phyloP scores from a whole-genome alignment of 2,329 filamentous ascomycete species.

The Gaeumannomyces sp. region DNA sequence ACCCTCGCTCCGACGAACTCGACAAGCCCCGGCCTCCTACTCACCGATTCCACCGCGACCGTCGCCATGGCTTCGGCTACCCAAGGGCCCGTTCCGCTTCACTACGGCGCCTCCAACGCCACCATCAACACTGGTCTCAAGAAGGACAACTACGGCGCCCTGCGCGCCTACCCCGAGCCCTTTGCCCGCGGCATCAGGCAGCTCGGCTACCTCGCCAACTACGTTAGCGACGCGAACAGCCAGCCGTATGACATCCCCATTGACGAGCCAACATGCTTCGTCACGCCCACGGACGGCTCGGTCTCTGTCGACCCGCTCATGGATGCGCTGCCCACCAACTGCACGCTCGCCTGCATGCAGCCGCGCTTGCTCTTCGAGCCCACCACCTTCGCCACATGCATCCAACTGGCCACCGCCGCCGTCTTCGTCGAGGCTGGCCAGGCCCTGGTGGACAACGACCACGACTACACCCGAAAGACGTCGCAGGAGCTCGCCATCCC shows the following conservation, averaged over 20 bases:
- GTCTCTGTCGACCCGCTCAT: background rate
- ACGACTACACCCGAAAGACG: background rate
- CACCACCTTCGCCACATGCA: constrained; percentile 5
- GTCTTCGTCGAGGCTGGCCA: background rate
- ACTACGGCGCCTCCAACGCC: background rate
- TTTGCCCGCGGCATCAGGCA: constrained; percentile 3
- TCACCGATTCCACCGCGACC: background rate
- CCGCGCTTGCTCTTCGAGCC: constrained; percentile 8
- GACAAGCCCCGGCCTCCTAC: background rate
- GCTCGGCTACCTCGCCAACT: background rate
- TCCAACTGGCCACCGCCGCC: constrained; percentile 8
- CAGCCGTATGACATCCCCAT: constrained; percentile 1
- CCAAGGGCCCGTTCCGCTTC: background rate
- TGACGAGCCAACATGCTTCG: constrained; percentile 4
- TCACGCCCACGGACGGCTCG: constrained; percentile 3
- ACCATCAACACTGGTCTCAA: constrained; percentile 2
- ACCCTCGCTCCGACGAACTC: background rate
- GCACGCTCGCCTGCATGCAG: constrained; percentile 5
- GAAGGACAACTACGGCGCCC: constrained; percentile 9
- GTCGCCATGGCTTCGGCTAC: background rate
- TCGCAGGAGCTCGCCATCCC: background rate
- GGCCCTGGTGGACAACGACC: background rate
- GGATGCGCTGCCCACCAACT: constrained; percentile 1
- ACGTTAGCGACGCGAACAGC: background rate
- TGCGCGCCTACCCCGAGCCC: constrained; percentile 6